Evolutionary conservation across 805 yeast genomes (phyloP).

Genomic region (Saturnispora mendoncae): DNA sequence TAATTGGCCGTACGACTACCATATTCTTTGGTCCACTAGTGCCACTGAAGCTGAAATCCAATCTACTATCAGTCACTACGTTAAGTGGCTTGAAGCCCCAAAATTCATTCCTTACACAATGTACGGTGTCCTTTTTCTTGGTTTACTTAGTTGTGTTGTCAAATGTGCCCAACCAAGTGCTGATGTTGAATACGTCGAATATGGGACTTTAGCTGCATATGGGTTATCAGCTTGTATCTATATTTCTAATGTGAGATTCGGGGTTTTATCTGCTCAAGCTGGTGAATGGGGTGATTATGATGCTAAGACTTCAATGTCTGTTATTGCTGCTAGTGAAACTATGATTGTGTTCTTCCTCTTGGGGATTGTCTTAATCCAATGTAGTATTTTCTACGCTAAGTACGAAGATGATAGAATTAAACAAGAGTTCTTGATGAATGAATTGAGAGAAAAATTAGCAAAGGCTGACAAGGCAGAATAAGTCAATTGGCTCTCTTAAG

Average conservation of each 20-base stretch:
- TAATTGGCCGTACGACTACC: constrained; percentile 75
- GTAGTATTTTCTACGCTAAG: constrained; percentile 77
- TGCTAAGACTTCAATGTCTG: constrained; percentile 75
- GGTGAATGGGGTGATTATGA: constrained; percentile 95
- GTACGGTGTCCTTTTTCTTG: constrained; percentile 54
- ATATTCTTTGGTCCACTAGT: constrained; percentile 56
- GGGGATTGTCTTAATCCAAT: constrained; percentile 81
- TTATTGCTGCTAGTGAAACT: constrained; percentile 81
- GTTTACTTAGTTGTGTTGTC: constrained; percentile 62
- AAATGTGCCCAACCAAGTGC: constrained; percentile 83
- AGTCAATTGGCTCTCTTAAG: neutral
- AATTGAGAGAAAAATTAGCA: constrained; percentile 18
- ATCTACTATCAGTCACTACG: constrained; percentile 54
- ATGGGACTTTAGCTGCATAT: constrained; percentile 69
- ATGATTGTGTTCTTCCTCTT: constrained; percentile 61
- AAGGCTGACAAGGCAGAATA: constrained; percentile 8
- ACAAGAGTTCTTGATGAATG: constrained; percentile 21
- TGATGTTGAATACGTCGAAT: constrained; percentile 81
- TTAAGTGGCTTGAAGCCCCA: constrained; percentile 62
- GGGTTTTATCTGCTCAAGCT: constrained; percentile 55
- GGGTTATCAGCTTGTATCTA: constrained; percentile 71
- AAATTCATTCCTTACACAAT: constrained; percentile 47
- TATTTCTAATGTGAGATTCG: constrained; percentile 77
- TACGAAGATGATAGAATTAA: constrained; percentile 23
- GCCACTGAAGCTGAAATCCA: constrained; percentile 47